A percentile compares a stretch with the other conserved stretches of the same genome.
Conservation (phyloP, 108 stramenopile genomes). For the Mediolabrus comicus region DNA sequence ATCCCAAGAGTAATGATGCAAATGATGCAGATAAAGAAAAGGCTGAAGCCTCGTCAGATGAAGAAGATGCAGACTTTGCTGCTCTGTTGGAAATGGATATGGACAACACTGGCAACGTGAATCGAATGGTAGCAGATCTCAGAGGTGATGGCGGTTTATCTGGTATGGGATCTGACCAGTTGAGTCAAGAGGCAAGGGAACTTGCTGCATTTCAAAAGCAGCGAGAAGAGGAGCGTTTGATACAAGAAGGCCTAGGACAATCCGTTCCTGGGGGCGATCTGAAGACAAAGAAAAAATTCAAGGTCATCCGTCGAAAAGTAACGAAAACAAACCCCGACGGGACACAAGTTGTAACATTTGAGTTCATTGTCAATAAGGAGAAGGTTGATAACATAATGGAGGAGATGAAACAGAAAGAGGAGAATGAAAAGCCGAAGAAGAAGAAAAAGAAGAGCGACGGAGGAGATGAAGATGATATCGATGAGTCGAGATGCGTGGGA, state of each 20-base stretch:
- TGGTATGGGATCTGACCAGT: constrained; percentile 40
- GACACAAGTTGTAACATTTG: constrained; percentile 73
- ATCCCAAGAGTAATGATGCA: constrained; percentile 33
- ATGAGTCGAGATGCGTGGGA: constrained; percentile 60
- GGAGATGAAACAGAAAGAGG: constrained; percentile 39
- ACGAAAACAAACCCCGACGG: constrained; percentile 84
- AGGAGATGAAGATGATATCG: constrained; percentile 22
- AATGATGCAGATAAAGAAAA: constrained; percentile 43
- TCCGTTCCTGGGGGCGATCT: not conserved
- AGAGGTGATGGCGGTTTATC: constrained; percentile 36
- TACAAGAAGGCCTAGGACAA: constrained; percentile 56
- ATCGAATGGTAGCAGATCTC: constrained; percentile 68
- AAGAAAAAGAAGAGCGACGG: constrained; percentile 24
- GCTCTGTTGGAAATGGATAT: constrained; percentile 73
- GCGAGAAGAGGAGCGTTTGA: constrained; percentile 69
- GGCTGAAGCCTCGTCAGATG: constrained; percentile 35
- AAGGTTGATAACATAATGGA: constrained; percentile 70
- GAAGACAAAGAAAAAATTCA: constrained; percentile 29
- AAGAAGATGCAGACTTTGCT: constrained; percentile 63
- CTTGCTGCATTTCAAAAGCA: constrained; percentile 73
- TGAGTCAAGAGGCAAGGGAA: constrained; percentile 78
- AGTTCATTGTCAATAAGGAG: constrained; percentile 69
- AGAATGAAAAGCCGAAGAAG: constrained; percentile 25
- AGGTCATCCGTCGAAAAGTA: constrained; percentile 72
- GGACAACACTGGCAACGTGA: constrained; percentile 68